Base-by-base conservation (phyloP, 257 asterid genomes). In the Jacaranda mimosifolia region DNA sequence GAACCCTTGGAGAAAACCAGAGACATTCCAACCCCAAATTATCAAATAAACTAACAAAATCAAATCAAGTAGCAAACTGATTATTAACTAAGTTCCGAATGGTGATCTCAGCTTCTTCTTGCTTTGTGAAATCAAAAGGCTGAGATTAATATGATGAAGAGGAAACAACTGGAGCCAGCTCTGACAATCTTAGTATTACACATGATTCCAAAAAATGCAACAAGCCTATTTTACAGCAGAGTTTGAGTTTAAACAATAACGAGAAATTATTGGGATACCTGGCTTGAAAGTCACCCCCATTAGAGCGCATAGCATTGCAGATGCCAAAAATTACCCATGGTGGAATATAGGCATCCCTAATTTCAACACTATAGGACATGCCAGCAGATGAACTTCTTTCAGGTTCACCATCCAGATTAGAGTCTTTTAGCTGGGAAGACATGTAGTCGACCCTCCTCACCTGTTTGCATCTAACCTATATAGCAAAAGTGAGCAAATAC, bases 401-500 rank as follows among this genome's bases (percentile, higher is more conserved):
- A 66, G 83, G 78, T 70, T 84, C 94, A 64, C 66, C 77, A 70
- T 69, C 77, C 72, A 73, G 65, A 70, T 40, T 76, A 56, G 87
- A 77, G 69, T 82, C 92, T 81, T 85, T 81, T 66, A 51, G 75
- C 82, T 83, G 86, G 46, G 84, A 79, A 74, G 83, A 72, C 80
- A 85, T 39, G 68, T 86, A 82, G 80, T 89, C 91, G 49, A 83
- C 87, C 83, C 85, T 88, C 83, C 93, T 89, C 77, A 93, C 91
- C 85, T 93, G 96, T 84, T 90, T 96, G 86, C 98, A 93, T 83
- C 83, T 88, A 70, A 91, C 89, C 99, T 96, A 96, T 78, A 86
- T 18, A 51, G 63, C 48, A 66, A 75, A 63, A 63, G 82, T 17
- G 35, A 68, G 49, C 57, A 73, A 15, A 71, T 72, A 32, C 48